phyloP scores from a whole-genome alignment of 1,284 basidiomycete genomes.

The Leccinum brunneo-olivaceum region DNA sequence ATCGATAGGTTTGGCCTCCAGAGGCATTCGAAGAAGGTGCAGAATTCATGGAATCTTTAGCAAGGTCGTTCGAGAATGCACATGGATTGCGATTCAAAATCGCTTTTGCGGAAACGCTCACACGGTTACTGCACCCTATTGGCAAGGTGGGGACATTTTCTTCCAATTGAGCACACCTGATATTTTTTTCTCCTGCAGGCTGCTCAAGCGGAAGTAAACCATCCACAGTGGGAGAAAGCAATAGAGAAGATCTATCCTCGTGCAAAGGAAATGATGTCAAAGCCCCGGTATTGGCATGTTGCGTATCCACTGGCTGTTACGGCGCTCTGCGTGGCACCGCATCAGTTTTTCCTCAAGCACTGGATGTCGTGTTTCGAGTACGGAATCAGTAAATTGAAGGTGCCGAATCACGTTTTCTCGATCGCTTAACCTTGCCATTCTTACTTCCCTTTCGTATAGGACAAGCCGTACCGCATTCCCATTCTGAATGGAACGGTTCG shows the following conservation, averaged over 20 bases:
- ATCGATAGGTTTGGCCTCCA: constrained; percentile 79
- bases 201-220: constrained; percentile 93
- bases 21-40: constrained; percentile 91
- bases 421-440: neutral
- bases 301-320: constrained; percentile 86
- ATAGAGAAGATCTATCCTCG: constrained; percentile 82
- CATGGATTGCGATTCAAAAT: constrained; percentile 83
- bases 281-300: constrained; percentile 86
- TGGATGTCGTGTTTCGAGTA: constrained; percentile 73
- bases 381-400: constrained; percentile 76
- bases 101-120: constrained; percentile 81
- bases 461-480: constrained; percentile 66
- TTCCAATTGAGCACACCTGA: neutral
- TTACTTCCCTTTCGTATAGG: constrained; percentile 41
- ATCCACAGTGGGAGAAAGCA: constrained; percentile 90
- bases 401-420: constrained; percentile 23
- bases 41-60: constrained; percentile 82
- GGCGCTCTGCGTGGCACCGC: constrained; percentile 81
- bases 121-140: constrained; percentile 80
- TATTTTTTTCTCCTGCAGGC: constrained; percentile 46
- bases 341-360: constrained; percentile 78
- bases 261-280: constrained; percentile 81
- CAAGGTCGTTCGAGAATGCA: constrained; percentile 77
- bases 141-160: constrained; percentile 56
- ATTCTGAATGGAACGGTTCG: constrained; percentile 82